A percentile compares a stretch with the other conserved stretches of the same genome.
phyloP scores from a whole-genome alignment of 306 rosid species.

The Vachellia pachyceras region DNA sequence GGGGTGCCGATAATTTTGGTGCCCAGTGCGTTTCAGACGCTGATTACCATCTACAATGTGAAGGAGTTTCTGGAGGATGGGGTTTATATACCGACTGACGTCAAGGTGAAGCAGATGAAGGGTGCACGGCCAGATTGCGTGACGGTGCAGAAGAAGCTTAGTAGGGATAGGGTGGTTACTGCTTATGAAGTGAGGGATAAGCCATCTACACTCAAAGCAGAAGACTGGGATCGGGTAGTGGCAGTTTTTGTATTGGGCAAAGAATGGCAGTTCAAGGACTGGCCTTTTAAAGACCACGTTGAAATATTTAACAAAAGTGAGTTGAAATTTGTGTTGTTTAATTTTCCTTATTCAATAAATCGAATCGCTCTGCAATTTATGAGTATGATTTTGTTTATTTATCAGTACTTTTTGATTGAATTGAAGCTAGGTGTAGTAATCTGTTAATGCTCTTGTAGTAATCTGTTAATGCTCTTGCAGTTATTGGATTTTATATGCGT shows the following conservation, averaged over 20 bases:
- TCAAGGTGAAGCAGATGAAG: constrained; percentile 93
- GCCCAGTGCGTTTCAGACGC: constrained; percentile 92
- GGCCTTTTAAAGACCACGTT: constrained; percentile 56
- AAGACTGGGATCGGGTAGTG: constrained; percentile 98
- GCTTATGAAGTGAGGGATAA: constrained; percentile 99
- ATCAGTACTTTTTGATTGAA: neutral
- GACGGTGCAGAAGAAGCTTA: constrained; percentile 97
- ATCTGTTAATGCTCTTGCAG: constrained; percentile 43
- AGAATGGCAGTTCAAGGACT: constrained; percentile 82
- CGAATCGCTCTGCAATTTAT: neutral
- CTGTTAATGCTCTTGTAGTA: constrained; percentile 17
- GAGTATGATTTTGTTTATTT: neutral
- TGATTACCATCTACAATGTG: constrained; percentile 85
- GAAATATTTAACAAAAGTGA: constrained; percentile 58
- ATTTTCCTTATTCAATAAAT: neutral
- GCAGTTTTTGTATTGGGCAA: constrained; percentile 96
- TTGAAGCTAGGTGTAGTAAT: neutral
- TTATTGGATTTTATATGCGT: constrained; percentile 56
- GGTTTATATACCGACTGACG: constrained; percentile 84
- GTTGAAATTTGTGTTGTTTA: neutral
- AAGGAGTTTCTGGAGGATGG: constrained; percentile 98
- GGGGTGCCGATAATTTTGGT: constrained; percentile 95
- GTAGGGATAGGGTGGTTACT: constrained; percentile 92
- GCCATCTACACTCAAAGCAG: constrained; percentile 80
- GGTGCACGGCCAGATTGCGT: constrained; percentile 91